A percentile compares a stretch with the other conserved stretches of the same genome.
These are phyloP conservation scores for Paecilomyces sp. DNA, from an alignment of 2,329 filamentous ascomycete genomes.

Conservation along the genomic window DNA sequence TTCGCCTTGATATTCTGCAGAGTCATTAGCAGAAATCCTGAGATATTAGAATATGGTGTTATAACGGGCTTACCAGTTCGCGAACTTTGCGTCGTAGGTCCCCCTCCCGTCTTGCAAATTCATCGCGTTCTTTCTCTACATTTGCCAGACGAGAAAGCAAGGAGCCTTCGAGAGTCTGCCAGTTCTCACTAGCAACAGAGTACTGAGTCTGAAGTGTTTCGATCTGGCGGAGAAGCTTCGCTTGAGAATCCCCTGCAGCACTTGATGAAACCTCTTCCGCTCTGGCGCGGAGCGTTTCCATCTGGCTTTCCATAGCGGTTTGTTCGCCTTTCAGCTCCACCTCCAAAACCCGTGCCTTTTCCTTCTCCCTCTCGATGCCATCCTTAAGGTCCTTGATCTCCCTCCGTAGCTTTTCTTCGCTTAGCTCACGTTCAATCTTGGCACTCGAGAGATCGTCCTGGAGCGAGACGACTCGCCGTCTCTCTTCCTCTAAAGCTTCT, in stretches of 20 bases:
- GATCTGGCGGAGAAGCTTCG: slow-evolving; percentile 85
- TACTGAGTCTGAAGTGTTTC: slow-evolving; percentile 96
- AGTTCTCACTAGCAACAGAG: slow-evolving; percentile 88
- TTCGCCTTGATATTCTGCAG: slow-evolving; percentile 58
- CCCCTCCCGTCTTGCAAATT: slow-evolving; percentile 71
- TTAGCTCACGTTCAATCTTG: slow-evolving; percentile 70
- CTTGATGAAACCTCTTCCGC: slow-evolving; percentile 87
- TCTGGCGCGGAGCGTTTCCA: slow-evolving; percentile 76
- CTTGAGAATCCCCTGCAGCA: slow-evolving; percentile 72
- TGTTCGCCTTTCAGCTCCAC: slow-evolving; percentile 75
- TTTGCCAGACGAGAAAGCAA: slow-evolving; percentile 67
- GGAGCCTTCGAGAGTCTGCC: slow-evolving; percentile 91
- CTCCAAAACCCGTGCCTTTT: slow-evolving; percentile 62
- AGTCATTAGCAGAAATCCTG: slow-evolving; percentile 13
- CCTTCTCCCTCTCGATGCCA: slow-evolving; percentile 64
- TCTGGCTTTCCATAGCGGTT: slow-evolving; percentile 70
- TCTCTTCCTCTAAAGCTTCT: slow-evolving; percentile 62
- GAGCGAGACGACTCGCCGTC: slow-evolving; percentile 47
- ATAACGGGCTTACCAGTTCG: slow-evolving; percentile 58
- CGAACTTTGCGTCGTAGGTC: slow-evolving; percentile 85
- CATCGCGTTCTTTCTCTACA: slow-evolving; percentile 86
- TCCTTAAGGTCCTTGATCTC: slow-evolving; percentile 68
- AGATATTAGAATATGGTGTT: not conserved
- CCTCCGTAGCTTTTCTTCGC: slow-evolving; percentile 60
- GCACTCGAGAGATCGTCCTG: slow-evolving; percentile 57